phyloP scores from a whole-genome alignment of 495 filamentous ascomycete genomes.

The Entonaema liquescens region DNA sequence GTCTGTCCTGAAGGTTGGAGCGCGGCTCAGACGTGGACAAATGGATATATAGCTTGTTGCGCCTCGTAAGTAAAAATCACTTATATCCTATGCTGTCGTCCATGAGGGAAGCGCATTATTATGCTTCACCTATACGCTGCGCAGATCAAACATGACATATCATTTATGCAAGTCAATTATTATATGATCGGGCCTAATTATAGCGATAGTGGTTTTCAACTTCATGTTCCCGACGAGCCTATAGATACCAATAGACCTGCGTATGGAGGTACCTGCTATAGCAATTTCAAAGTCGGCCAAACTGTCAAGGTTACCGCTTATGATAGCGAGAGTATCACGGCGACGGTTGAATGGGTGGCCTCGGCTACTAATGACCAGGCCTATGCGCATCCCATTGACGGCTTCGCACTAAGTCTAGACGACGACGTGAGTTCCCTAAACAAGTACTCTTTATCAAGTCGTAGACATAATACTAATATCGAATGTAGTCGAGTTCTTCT shows the following conservation, averaged over 20 bases:
- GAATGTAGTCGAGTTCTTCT: constrained; percentile 2
- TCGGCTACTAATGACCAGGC: constrained; percentile 30
- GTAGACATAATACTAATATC: constrained; percentile 3
- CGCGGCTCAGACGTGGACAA: constrained; percentile 23
- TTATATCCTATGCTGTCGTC: neutral
- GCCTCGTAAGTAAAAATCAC: constrained; percentile 28
- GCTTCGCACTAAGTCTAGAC: constrained; percentile 11
- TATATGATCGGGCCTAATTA: constrained; percentile 11
- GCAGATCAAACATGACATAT: neutral
- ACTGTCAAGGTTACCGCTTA: constrained; percentile 29
- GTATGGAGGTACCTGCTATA: constrained; percentile 38
- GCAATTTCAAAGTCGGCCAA: constrained; percentile 22
- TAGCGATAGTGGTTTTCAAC: constrained; percentile 26
- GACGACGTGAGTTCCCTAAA: constrained; percentile 13
- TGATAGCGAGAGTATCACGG: constrained; percentile 28
- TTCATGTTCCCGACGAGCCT: constrained; percentile 20
- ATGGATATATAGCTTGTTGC: constrained; percentile 40
- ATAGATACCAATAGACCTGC: constrained; percentile 33
- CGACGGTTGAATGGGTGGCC: constrained; percentile 21
- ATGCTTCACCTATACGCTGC: no score
- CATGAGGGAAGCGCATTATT: neutral
- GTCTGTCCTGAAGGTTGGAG: constrained; percentile 32
- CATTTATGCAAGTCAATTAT: neutral
- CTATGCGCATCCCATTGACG: constrained; percentile 37
- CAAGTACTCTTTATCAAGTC: neutral